Base-by-base conservation (phyloP, 257 asterid genomes). In the Apocynum venetum region DNA sequence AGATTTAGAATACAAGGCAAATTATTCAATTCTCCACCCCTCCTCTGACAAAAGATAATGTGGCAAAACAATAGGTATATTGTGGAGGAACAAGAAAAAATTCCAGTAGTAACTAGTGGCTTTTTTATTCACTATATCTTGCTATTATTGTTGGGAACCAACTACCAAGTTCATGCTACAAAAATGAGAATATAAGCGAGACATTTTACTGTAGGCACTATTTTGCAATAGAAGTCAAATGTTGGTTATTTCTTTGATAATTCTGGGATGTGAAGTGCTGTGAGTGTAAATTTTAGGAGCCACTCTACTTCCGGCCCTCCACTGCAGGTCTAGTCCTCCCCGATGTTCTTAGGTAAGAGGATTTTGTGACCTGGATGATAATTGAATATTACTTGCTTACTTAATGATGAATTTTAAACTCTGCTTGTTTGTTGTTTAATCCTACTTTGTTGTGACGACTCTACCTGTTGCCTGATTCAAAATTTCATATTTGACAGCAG, bases 401-500 rank as follows among this genome's bases (percentile, higher is more conserved):
- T 59, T 36, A 47, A n/a, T 46, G 2, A 64, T 31, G 47, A 67
- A n/a, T 67, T 67, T 67, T 52, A 63, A 4, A 17, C 6, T 35
- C 40, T 10, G 25, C 1, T 1, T 65, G 61, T 25, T 25, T 79
- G 40, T 51, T 20, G 63, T 6, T 63, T 8, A 52, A 38, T 52
- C 41, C 52, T 64, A 43, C 44, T 41, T 56, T 38, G 7, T 36
- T 61, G 35, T 4, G 40, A 31, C 5, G 44, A 3, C 38, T 63
- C 35, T 38, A 44, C 17, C 13, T 51, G 44, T 65, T 8, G 3
- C n/a, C 41, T 2, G 48, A 64, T 4, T 64, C 76, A 36, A 68
- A 43, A 17, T 55, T 74, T 41, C 69, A 73, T 13, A n/a, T 76
- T 48, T n/a, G 68, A 46, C 78, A 56, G 80, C 87, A 90, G 98